Conservation (phyloP, 441 rosid species). For the Populus tomentosa region DNA sequence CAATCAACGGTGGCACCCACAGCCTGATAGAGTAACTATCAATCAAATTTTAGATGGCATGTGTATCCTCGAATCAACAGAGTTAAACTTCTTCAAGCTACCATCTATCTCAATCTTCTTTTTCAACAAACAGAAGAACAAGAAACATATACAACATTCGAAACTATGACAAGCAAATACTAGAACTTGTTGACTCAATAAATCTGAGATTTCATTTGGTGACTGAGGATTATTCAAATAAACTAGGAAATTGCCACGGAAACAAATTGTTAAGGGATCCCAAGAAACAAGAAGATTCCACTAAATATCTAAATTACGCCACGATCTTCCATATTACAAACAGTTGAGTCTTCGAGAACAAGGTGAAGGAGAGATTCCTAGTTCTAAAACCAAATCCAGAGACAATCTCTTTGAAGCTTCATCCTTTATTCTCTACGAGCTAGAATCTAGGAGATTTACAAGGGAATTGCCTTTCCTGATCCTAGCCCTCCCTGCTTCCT, state of each 20-base stretch:
- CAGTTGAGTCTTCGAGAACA: not conserved
- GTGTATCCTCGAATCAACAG: not conserved
- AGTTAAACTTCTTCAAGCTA: not conserved
- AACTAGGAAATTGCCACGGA: not conserved
- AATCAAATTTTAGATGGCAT: not conserved
- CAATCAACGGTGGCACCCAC: not conserved
- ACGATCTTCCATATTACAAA: not conserved
- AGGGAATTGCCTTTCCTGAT: constrained; percentile 75
- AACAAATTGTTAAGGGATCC: not conserved
- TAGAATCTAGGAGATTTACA: constrained; percentile 50
- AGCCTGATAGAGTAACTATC: not conserved
- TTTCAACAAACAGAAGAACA: not conserved
- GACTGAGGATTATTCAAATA: not conserved
- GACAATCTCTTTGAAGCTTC: constrained; percentile 23
- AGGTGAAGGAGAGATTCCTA: not conserved
- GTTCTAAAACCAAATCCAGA: constrained; percentile 16
- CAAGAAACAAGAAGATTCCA: not conserved
- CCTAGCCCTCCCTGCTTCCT: constrained; percentile 83
- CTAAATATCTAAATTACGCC: not conserved
- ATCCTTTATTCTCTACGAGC: constrained; percentile 23
- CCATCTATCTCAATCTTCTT: not conserved
- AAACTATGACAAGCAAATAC: not conserved
- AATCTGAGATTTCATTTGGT: not conserved
- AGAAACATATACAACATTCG: not conserved
- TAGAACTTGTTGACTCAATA: not conserved